phyloP scores from a whole-genome alignment of 371 early-diverging fungal genomes.

The Mucor plumbeus region DNA sequence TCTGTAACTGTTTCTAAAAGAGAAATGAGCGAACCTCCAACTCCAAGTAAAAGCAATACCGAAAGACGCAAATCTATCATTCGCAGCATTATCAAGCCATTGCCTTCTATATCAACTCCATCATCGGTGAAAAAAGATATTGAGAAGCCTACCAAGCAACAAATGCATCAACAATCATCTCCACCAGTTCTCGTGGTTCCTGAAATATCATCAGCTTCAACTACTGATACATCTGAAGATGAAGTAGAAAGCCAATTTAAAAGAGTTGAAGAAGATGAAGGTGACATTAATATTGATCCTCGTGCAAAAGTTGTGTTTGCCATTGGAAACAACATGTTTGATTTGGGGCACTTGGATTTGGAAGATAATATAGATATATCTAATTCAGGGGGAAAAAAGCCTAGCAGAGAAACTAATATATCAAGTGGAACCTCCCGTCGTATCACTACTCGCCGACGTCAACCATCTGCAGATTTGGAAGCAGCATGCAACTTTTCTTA shows the following conservation, averaged over 20 bases:
- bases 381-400: background rate
- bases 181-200: slow-evolving; percentile 10
- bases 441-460: slow-evolving; percentile 15
- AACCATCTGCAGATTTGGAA: slow-evolving; percentile 25
- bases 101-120: slow-evolving; percentile 25
- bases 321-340: slow-evolving; percentile 60
- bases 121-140: background rate
- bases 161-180: background rate
- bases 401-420: background rate
- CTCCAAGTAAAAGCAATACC: background rate
- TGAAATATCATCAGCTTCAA: slow-evolving; percentile 5
- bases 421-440: background rate
- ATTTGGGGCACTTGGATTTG: slow-evolving; percentile 43
- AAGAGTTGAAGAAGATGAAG: slow-evolving; percentile 13
- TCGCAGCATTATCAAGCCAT: slow-evolving; percentile 22
- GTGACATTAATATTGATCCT: slow-evolving; percentile 45
- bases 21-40: slow-evolving; percentile 3
- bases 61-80: slow-evolving; percentile 19
- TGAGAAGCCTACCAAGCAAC: background rate
- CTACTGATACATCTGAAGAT: slow-evolving; percentile 6
- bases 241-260: slow-evolving; percentile 9
- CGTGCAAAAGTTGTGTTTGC: slow-evolving; percentile 58
- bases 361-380: background rate
- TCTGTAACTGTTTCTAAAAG: background rate
- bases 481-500: slow-evolving; percentile 28